These are phyloP conservation scores for Selenicereus undatus DNA, from an alignment of 148 eudicot species.

Conservation along the genomic window DNA sequence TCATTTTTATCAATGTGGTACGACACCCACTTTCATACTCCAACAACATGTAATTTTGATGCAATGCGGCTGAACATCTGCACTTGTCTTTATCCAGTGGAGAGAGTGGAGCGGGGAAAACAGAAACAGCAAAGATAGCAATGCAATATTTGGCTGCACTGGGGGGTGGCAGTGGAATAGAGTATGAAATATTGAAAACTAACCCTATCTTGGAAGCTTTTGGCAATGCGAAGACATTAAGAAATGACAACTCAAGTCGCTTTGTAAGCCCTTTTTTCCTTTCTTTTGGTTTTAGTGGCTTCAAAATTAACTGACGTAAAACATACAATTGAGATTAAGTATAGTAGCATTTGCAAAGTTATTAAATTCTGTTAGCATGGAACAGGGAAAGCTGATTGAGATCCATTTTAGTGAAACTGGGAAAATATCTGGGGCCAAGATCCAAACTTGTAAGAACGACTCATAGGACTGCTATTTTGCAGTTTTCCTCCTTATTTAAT, in stretches of 20 bases:
- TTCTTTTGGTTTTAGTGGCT: conserved; percentile 3
- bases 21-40: too few species aligned
- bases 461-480: conserved; percentile 13
- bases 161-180: conserved; percentile 98
- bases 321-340: background rate
- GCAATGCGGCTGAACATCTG: conserved; percentile 19
- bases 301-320: background rate
- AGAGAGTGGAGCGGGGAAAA: conserved; percentile 99
- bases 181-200: conserved; percentile 83
- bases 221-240: conserved; percentile 94
- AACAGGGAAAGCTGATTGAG: conserved; percentile 97
- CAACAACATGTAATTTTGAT: background rate
- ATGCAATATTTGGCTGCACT: conserved; percentile 99
- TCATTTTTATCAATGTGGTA: too few species aligned
- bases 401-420: conserved; percentile 98
- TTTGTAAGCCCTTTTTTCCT: conserved; percentile 59
- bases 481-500: background rate
- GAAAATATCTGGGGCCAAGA: conserved; percentile 91
- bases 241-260: conserved; percentile 96
- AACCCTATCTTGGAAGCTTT: conserved; percentile 94
- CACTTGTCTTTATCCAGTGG: conserved; percentile 49
- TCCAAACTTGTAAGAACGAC: conserved; percentile 87
- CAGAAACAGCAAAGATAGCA: conserved; percentile 98
- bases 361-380: conserved; percentile 15
- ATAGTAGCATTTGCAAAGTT: background rate